Evolutionary conservation across 2,329 filamentous ascomycete species (phyloP), one percentile per base, ranked within the genome.

Genomic region (Ceratocystis albifundus): DNA sequence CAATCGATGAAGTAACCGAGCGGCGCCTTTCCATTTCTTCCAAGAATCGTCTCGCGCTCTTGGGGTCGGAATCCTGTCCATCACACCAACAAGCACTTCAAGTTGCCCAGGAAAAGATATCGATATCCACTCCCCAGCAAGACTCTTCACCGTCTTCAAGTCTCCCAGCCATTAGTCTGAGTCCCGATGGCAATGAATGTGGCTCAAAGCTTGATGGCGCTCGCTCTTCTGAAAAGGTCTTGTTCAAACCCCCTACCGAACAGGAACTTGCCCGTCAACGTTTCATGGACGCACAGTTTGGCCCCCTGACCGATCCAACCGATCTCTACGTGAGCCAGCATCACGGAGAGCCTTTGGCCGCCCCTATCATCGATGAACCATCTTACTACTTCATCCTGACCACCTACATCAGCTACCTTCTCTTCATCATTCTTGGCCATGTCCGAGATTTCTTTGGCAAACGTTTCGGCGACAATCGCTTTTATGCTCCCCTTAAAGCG

Each of bases 361-460:
- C 90, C 46, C 92, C 93, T 4, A 80, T 97, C 68, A 90, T 96
- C 74, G 94, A 99, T 73, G 93, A 96, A 75, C 93, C 94, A 53
- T 90, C 93, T 20, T 97, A 96, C 79, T 97, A 92, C 80, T 96
- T 89, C 78, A 85, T 99, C 72, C 83, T 99, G 71, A 97, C 94
- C 45, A 99, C 94, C 72, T 99, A 99, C 80, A 90, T 99, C 77
- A 96, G 91, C 78, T 99, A 99, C 76, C 83, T 99, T 70, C 87
- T 97, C 71, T 84, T 99, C 72, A 97, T 99, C 74, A 85, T 94
- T 70, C 92, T 96, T 70, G 94, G 94, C 66, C 94, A 99, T 74
- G 86, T 96, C 68, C 87, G 93, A 74, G 94, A 99, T 75, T 97
- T 96, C 78, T 97, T 99, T 74, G 93, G 94, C 75, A 96, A 97